Evolutionary conservation across 441 rosid genomes (phyloP), one percentile per base, ranked within the genome.

Genomic region (Biscutella laevigata): DNA sequence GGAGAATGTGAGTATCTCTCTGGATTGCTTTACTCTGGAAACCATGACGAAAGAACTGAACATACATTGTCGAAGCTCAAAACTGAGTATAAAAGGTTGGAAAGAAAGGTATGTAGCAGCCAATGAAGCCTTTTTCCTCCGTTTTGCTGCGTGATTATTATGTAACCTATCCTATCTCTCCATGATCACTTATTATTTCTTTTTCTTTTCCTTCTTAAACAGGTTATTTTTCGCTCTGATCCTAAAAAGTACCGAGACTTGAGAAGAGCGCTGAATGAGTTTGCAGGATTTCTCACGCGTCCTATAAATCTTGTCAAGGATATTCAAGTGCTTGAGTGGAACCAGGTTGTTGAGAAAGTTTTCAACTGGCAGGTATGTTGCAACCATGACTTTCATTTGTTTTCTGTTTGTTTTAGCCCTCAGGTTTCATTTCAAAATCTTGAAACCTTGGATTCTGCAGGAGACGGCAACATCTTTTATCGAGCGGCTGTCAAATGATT

Each of bases 211-310:
- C 44, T 39, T 48, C 64, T 19, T 48, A 43, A 29, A 47, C 80
- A 92, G 99, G 79, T 88, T 74, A 89, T 86, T 28, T 88, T 79
- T 53, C 90, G 95, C 44, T 70, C 82, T 59, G 74, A 84, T 67
- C 82, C 83, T 9, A 57, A 59, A 58, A 92, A 82, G 64, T 88
- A 76, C 74, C 81, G 64, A 71, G 73, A 70, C 9, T 66, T 92
- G 47, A 84, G 64, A 72, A 78, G 77, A 34, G 95, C 84, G 61
- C 75, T 84, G 41, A 66, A 71, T 47, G 94, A 84, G 61, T 86
- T 84, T 67, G 71, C 65, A 25, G 72, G 75, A 56, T 77, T 62
- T 59, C 69, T 81, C 52, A 42, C 52, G 53, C 61, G 70, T 24
- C 77, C 72, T 44, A 51, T 78, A 66, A 62, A 64, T 69, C 71